Base-by-base conservation (phyloP, 345 rosid genomes). In the Durio zibethinus region DNA sequence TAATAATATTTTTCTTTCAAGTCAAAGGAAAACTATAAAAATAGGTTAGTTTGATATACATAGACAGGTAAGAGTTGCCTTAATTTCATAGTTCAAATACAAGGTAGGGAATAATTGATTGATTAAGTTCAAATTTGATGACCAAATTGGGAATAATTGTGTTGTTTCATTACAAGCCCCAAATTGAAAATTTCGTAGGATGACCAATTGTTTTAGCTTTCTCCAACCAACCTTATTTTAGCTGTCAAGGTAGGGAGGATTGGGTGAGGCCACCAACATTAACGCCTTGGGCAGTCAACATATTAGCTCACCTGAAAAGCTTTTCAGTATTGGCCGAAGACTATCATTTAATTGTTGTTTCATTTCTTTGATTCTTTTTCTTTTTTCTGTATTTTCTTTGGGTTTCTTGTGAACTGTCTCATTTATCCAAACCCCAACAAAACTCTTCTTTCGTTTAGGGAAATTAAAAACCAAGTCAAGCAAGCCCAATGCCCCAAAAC, bases 291-390 rank as follows among this genome's bases (percentile, higher is more conserved):
- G 27, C 72, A 36, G 91, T 88, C 91, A 90, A 90, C 33, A 52
- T 71, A 48, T 48, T 81, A 81, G 93, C 86, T 90, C 88, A 86
- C 82, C 90, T 48, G 84, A 76, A 79, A 68, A 9, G 35, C 31
- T 62, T 62, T 71, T 38, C 40, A 29, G 2, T 33, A 7, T 23
- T 16, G 16, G 10, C 72, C 43, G 12, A 40, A 54, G 76, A 71
- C 77, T 54, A 71, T 68, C 57, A 21, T 56, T 45, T 29, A 14
- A 36, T 35, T 59, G n/a, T 64, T 36, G 20, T 33, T 73, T 79
- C 12, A 63, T 31, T 50, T 18, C 68, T 40, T 43, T 27, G 21
- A n/a, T n/a, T n/a, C n/a, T n/a, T n/a, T n/a, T n/a, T n/a, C n/a
- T 25, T n/a, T 20, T 29, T 2, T 43, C n/a, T n/a, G n/a, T n/a